Conservation (phyloP, 306 rosid species). For the Cucumis cinereus region DNA sequence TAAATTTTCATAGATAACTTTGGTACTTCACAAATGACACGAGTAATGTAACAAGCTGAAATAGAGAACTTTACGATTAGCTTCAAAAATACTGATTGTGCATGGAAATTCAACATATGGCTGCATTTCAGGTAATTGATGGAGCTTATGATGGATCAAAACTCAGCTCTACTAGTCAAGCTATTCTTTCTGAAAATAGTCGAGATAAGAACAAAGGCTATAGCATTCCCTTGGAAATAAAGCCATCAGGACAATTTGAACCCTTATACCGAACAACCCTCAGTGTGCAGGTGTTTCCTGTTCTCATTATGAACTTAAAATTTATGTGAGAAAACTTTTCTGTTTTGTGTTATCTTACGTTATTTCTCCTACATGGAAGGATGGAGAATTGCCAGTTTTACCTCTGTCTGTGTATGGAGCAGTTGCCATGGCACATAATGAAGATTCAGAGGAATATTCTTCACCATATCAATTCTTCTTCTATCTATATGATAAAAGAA, state of each 20-base stretch:
- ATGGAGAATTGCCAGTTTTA: conserved; percentile 88
- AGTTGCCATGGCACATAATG: conserved; percentile 91
- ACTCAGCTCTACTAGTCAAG: conserved; percentile 58
- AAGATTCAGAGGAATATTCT: conserved; percentile 76
- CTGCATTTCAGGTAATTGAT: conserved; percentile 55
- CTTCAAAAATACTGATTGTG: background rate
- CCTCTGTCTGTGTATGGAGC: conserved; percentile 91
- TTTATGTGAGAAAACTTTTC: background rate
- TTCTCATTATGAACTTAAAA: background rate
- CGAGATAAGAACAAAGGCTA: conserved; percentile 40
- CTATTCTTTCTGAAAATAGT: conserved; percentile 61
- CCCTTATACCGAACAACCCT: conserved; percentile 71
- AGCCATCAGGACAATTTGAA: conserved; percentile 93
- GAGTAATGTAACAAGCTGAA: background rate
- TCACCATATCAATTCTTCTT: conserved; percentile 85
- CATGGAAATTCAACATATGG: background rate
- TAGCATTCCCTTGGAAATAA: conserved; percentile 67
- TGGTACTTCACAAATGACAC: background rate
- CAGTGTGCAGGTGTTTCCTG: conserved; percentile 54
- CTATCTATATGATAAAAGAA: conserved; percentile 81
- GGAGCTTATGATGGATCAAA: conserved; percentile 71
- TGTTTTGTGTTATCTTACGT: background rate
- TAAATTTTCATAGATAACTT: background rate
- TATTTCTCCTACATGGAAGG: conserved; percentile 31
- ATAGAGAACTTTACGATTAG: background rate